Base-by-base conservation (phyloP, 768 basidiomycete genomes). In the Leucocoprinus birnbaumii region DNA sequence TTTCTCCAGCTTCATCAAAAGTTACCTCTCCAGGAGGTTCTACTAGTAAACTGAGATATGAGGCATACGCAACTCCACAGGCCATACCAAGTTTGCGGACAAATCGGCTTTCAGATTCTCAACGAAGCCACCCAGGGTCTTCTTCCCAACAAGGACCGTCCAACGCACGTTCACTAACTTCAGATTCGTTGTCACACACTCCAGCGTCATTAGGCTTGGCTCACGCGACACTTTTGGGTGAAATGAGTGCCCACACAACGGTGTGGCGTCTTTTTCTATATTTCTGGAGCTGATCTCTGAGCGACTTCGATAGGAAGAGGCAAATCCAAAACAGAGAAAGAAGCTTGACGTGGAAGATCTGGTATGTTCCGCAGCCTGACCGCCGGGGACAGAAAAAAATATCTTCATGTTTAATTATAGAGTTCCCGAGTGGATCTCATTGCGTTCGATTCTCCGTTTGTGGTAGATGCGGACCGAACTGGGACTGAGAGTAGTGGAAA, bases 361-460 rank as follows among this genome's bases (percentile, higher is more conserved):
- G 56, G 66, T 67, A 51, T 11, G 58, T 54, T 50, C 31, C 22
- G 22, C 37, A 14, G 49, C 2, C 24, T 51, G 52, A 58, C 35
- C 31, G 26, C 3, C 19, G 18, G n/a, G n/a, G n/a, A n/a, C n/a
- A n/a, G n/a, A n/a, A 9, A 27, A 14, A 21, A 25, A 51, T 14
- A 27, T 44, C 60, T 43, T 60, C 53, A 57, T 27, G 21, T 21
- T 11, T 34, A 31, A 16, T 16, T 34, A 34, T 52, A 71, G 75
- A 61, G 52, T 16, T 59, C 68, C 44, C 72, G 72, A 51, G 58
- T 67, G 55, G 87, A 91, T 69, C 79, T 92, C 45, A 91, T 92
- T 58, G 73, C 83, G 8, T 78, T 93, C 37, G 89, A 92, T 65
- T 83, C 86, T 1, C 86, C 89, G 2, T 86, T 86, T 69, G 70